phyloP scores from a whole-genome alignment of 306 rosid species.

The Vigna radiata region DNA sequence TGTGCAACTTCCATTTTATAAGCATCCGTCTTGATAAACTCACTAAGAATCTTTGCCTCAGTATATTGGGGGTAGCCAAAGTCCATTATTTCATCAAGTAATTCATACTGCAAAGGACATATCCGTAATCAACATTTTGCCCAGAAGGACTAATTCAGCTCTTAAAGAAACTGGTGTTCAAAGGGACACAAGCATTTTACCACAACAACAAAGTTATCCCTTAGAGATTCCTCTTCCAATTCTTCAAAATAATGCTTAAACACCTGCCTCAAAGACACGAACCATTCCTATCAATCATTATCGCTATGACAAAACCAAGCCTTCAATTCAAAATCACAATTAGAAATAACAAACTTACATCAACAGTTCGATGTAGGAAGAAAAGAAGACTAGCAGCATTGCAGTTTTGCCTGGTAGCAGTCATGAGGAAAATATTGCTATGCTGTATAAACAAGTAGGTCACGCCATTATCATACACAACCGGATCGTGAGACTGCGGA shows the following conservation, averaged over 20 bases:
- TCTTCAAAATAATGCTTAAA: slow-evolving; percentile 98
- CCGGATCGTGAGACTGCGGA: slow-evolving; percentile 95
- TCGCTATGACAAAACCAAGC: not conserved
- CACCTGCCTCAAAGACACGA: slow-evolving; percentile 62
- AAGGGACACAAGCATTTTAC: slow-evolving; percentile 50
- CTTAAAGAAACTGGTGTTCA: not conserved
- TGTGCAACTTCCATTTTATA: slow-evolving; percentile 96
- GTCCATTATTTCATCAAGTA: slow-evolving; percentile 98
- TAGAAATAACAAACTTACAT: slow-evolving; percentile 61
- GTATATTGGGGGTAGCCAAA: slow-evolving; percentile 98
- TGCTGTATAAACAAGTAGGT: slow-evolving; percentile 96
- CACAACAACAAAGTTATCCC: slow-evolving; percentile 99
- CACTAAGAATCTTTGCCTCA: slow-evolving; percentile 94
- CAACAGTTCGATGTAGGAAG: slow-evolving; percentile 90
- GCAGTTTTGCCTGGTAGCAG: slow-evolving; percentile 94
- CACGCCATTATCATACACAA: slow-evolving; percentile 83
- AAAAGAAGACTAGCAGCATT: slow-evolving; percentile 96
- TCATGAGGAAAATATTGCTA: slow-evolving; percentile 89
- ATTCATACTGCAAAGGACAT: slow-evolving; percentile 70
- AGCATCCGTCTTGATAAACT: slow-evolving; percentile 98
- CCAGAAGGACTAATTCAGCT: slow-evolving; percentile 12
- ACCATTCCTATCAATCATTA: slow-evolving; percentile 5
- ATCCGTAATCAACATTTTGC: slow-evolving; percentile 19
- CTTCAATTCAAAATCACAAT: slow-evolving; percentile 35
- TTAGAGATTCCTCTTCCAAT: slow-evolving; percentile 93